These are phyloP conservation scores for Phytopythium boreale DNA, from an alignment of 352 stramenopile species.

Conservation along the genomic window DNA sequence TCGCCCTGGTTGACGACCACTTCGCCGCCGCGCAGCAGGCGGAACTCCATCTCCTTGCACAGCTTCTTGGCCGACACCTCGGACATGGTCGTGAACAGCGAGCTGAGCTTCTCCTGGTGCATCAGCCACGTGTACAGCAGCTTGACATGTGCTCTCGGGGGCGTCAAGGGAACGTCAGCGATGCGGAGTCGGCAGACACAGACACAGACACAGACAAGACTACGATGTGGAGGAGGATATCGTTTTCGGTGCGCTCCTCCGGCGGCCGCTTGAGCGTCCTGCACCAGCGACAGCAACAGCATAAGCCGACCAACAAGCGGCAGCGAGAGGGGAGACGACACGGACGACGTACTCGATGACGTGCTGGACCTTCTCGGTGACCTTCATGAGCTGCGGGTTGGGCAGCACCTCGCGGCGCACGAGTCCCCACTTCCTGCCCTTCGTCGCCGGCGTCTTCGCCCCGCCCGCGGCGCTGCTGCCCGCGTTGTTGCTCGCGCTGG, in stretches of 20 bases:
- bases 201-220: neutral
- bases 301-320: too few species aligned
- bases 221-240: constrained; percentile 40
- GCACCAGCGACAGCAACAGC: too few species aligned
- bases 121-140: constrained; percentile 83
- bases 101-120: constrained; percentile 85
- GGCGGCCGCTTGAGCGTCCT: constrained; percentile 63
- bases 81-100: constrained; percentile 84
- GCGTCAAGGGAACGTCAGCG: constrained; percentile 9
- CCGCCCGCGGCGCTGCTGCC: too few species aligned
- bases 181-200: constrained; percentile 6
- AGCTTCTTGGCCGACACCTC: constrained; percentile 82
- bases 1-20: constrained; percentile 83
- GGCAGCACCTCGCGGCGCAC: constrained; percentile 32
- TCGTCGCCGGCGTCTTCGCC: neutral
- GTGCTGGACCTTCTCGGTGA: constrained; percentile 59
- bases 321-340: neutral
- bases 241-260: constrained; percentile 62
- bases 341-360: constrained; percentile 55
- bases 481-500: neutral
- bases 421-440: constrained; percentile 19
- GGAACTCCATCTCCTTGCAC: constrained; percentile 86
- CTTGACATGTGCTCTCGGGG: constrained; percentile 36
- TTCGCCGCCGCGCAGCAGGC: constrained; percentile 59
- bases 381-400: constrained; percentile 51